phyloP scores from a whole-genome alignment of 1,284 basidiomycete species.

The Naganishia albida region DNA sequence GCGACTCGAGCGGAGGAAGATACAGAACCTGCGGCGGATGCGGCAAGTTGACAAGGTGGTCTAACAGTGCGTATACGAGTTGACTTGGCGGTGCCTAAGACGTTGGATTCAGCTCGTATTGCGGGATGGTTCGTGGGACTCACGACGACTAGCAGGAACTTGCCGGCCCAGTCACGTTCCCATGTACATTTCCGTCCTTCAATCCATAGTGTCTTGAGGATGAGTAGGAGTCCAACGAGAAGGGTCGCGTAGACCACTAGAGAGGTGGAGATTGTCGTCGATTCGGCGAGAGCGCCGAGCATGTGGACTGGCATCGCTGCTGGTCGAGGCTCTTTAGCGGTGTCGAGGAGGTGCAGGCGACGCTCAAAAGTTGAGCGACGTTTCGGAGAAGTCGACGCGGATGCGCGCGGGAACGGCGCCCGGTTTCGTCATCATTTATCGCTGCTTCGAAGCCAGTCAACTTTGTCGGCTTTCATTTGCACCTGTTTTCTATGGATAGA shows the following conservation, averaged over 20 bases:
- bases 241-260: conserved; percentile 4
- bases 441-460: too few relatives aligned
- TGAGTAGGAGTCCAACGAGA: conserved; percentile 34
- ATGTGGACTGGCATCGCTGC: conserved; percentile 45
- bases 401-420: too few relatives aligned
- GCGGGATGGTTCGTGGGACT: conserved; percentile 30
- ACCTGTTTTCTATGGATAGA: too few relatives aligned
- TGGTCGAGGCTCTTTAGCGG: background rate
- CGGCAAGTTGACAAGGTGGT: conserved; percentile 49
- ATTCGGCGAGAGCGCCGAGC: conserved; percentile 36
- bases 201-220: conserved; percentile 42
- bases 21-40: conserved; percentile 53
- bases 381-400: background rate
- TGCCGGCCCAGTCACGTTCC: conserved; percentile 54
- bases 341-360: background rate
- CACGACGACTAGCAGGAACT: conserved; percentile 52
- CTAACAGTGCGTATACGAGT: conserved; percentile 46
- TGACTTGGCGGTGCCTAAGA: conserved; percentile 48
- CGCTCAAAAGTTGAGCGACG: background rate
- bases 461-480: too few relatives aligned
- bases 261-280: conserved; percentile 30
- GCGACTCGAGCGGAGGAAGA: conserved; percentile 47
- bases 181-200: conserved; percentile 49
- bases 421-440: too few relatives aligned
- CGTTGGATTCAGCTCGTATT: background rate